Conservation (phyloP, 2,329 filamentous ascomycete species). For the Penicillium sp. region DNA sequence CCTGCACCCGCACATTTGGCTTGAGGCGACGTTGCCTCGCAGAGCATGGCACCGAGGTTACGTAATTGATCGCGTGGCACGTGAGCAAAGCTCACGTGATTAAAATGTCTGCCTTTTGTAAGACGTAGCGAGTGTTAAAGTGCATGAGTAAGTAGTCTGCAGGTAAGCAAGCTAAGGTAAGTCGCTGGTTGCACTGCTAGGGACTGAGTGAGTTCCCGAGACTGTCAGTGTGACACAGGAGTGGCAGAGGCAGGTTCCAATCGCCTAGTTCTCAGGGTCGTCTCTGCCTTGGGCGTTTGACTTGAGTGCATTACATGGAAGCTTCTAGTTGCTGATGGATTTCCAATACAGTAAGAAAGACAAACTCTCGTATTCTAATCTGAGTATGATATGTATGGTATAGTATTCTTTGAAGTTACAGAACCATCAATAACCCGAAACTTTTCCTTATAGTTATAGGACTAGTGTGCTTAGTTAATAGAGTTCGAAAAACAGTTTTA, state of each 20-base stretch:
- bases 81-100: no score
- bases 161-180: neutral
- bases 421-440: neutral
- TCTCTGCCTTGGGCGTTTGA: neutral
- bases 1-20: no score
- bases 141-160: no score
- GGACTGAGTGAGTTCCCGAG: neutral
- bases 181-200: conserved; percentile 1
- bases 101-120: no score
- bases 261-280: conserved; percentile 1
- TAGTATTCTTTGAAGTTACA: neutral
- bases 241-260: neutral
- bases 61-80: no score
- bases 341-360: conserved; percentile 1
- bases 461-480: neutral
- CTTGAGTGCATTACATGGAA: neutral
- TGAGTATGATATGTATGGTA: neutral
- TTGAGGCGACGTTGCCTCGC: no score
- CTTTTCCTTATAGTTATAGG: neutral
- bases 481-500: neutral
- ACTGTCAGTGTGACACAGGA: conserved; percentile 3
- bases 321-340: neutral
- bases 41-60: no score
- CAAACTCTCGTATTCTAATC: neutral
- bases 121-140: no score